Base-by-base conservation (phyloP, 441 rosid species). In the Dalechampia spathulata region DNA sequence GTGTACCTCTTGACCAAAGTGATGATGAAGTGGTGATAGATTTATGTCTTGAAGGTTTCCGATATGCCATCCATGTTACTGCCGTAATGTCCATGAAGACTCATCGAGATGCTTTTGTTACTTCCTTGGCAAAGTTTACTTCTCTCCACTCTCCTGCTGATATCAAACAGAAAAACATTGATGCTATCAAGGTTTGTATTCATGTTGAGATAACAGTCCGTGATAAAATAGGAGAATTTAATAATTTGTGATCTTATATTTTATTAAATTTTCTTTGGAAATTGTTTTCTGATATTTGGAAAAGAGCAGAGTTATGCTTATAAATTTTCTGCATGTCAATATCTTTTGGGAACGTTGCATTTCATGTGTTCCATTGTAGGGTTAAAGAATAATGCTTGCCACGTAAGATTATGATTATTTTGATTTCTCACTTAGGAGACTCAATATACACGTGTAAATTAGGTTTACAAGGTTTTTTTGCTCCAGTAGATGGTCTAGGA, bases 41-140 rank as follows among this genome's bases (percentile, higher is more conserved):
- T 61, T 71, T 85, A 55, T 93, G 99, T 70, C 90, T 94, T 52
- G 93, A 94, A 72, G 99, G 99, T 63, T 86, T 94, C 62, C 98
- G 86, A 58, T 69, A 39, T 70, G 99, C 99, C 36, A 82, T 94
- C 68, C 99, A 85, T 77, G 97, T 90, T 26, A 90, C 99, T 62
- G 83, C 99, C 69, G 90, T 83, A 62, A 87, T 88, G 98, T 85
- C 95, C 49, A 90, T 94, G 96, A 90, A 90, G 85, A 94, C 99
- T 44, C 99, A 88, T 64, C 86, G 99, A 79, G 99, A 90, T 78
- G 99, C 95, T 60, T 94, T 94, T 74, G 96, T 94, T 72, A 90
- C 99, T 61, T 94, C 99, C 55, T 77, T 94, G 58, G 99, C 98
- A 38, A 94, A 90, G 76, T 94, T 90, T 70, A 94, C 99, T 48